These are phyloP conservation scores for Stemphylium vesicarium DNA, from an alignment of 2,329 filamentous ascomycete genomes.

Conservation along the genomic window DNA sequence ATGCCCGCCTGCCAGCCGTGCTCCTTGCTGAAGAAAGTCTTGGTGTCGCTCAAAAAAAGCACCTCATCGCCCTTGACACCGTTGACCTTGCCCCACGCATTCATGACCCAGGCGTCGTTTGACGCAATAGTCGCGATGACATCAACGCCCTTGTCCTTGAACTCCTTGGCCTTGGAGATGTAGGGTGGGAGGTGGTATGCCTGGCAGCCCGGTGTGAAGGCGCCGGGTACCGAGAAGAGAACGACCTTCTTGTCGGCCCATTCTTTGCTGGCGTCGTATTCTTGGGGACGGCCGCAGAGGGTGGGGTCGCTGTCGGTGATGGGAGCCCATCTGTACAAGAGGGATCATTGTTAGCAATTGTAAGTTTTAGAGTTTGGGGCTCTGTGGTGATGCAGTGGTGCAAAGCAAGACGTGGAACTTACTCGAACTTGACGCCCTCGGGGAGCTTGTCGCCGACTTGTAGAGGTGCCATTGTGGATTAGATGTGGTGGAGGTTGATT, in stretches of 20 bases:
- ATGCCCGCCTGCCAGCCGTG: constrained; percentile 74
- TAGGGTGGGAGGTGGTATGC: constrained; percentile 81
- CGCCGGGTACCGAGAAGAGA: constrained; percentile 72
- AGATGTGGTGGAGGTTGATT: not conserved
- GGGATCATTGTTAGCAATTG: constrained; percentile 1
- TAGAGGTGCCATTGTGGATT: constrained; percentile 66
- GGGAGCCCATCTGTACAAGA: constrained; percentile 70
- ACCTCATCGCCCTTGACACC: constrained; percentile 73
- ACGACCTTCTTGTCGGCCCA: constrained; percentile 75
- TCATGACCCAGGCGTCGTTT: constrained; percentile 89
- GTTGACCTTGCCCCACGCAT: constrained; percentile 89
- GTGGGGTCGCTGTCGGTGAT: constrained; percentile 75
- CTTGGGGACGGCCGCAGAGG: constrained; percentile 77
- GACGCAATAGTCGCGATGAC: constrained; percentile 79
- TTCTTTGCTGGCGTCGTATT: constrained; percentile 80
- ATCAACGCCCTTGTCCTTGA: constrained; percentile 81
- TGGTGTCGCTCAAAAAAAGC: constrained; percentile 78
- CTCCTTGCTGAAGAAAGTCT: constrained; percentile 75
- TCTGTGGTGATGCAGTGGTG: not conserved
- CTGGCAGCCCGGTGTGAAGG: constrained; percentile 88
- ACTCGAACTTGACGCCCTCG: constrained; percentile 77
- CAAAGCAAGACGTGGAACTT: constrained; percentile 38
- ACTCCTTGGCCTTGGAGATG: constrained; percentile 74
- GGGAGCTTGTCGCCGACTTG: constrained; percentile 86
- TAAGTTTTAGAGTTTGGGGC: not conserved